Percentiles rank a stretch among this genome's conserved stretches.
These are phyloP conservation scores for Cryptosporidium meleagridis DNA, from an alignment of 169 alveolate genomes.

Conservation along the genomic window DNA sequence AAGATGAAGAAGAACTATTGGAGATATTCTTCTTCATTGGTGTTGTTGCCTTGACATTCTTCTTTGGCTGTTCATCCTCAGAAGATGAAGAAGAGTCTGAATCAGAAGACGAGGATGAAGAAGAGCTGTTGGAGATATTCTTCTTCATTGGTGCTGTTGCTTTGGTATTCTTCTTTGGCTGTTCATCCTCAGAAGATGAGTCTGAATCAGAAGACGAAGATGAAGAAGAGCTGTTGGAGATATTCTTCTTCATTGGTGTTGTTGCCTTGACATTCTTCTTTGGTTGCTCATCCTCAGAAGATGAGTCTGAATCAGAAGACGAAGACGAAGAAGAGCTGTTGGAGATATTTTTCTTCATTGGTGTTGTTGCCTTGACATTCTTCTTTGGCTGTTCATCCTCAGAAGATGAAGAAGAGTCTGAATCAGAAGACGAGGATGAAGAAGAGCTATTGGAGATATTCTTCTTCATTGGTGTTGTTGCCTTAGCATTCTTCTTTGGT, in stretches of 20 bases:
- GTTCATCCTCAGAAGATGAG: conserved; percentile 14
- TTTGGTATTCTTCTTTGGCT: conserved; percentile 14
- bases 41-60: neutral
- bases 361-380: neutral
- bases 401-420: conserved; percentile 33
- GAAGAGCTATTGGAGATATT: neutral
- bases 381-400: conserved; percentile 20
- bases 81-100: conserved; percentile 40
- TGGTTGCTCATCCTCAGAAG: conserved; percentile 21
- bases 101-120: neutral
- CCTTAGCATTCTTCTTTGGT: neutral
- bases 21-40: conserved; percentile 4
- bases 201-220: conserved; percentile 3
- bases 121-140: neutral
- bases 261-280: neutral
- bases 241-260: conserved; percentile 6
- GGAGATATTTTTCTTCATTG: neutral
- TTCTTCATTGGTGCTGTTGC: neutral
- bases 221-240: conserved; percentile 3
- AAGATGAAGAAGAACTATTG: neutral
- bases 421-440: neutral
- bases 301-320: conserved; percentile 10
- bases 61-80: conserved; percentile 5
- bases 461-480: neutral
- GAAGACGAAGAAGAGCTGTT: neutral